Percentiles rank a stretch among this genome's conserved stretches.
phyloP scores from a whole-genome alignment of 2,329 filamentous ascomycete species.

The Microcyclosporella mali region DNA sequence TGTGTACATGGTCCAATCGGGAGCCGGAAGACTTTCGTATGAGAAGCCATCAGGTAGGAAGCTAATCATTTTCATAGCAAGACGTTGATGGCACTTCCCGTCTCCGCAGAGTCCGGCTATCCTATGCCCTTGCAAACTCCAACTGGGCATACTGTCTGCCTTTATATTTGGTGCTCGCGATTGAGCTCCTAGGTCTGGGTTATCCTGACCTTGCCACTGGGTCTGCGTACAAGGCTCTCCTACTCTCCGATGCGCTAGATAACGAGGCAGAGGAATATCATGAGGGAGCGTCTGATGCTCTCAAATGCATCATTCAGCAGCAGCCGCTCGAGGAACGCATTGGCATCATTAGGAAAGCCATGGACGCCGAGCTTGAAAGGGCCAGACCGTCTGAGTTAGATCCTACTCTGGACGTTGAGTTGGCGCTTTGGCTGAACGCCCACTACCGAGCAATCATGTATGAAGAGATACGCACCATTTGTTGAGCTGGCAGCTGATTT shows the following conservation, averaged over 20 bases:
- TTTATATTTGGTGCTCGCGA: conserved; percentile 53
- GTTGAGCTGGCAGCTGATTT: background rate
- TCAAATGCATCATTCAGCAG: conserved; percentile 20
- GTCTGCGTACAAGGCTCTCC: conserved; percentile 84
- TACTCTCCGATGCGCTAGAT: conserved; percentile 72
- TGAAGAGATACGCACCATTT: conserved; percentile 1
- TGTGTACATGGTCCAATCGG: conserved; percentile 7
- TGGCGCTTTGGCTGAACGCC: conserved; percentile 45
- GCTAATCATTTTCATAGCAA: conserved; percentile 15
- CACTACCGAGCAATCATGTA: conserved; percentile 24
- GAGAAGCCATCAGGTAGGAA: conserved; percentile 2
- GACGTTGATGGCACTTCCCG: conserved; percentile 1
- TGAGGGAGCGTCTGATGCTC: conserved; percentile 54
- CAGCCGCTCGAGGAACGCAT: conserved; percentile 36
- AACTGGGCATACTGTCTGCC: conserved; percentile 17
- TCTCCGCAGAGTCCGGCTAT: conserved; percentile 9
- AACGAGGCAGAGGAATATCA: conserved; percentile 81
- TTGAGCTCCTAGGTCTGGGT: conserved; percentile 64
- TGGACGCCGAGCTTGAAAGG: conserved; percentile 15
- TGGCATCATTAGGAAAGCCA: conserved; percentile 22
- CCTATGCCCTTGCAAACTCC: conserved; percentile 8
- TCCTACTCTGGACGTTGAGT: conserved; percentile 22
- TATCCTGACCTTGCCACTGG: conserved; percentile 87
- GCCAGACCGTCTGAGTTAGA: conserved; percentile 15
- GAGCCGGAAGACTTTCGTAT: too few relatives aligned